A percentile compares a stretch with the other conserved stretches of the same genome.
Evolutionary conservation across 2,329 filamentous ascomycete species (phyloP).

Genomic region (Fusarium oligoseptatum): DNA sequence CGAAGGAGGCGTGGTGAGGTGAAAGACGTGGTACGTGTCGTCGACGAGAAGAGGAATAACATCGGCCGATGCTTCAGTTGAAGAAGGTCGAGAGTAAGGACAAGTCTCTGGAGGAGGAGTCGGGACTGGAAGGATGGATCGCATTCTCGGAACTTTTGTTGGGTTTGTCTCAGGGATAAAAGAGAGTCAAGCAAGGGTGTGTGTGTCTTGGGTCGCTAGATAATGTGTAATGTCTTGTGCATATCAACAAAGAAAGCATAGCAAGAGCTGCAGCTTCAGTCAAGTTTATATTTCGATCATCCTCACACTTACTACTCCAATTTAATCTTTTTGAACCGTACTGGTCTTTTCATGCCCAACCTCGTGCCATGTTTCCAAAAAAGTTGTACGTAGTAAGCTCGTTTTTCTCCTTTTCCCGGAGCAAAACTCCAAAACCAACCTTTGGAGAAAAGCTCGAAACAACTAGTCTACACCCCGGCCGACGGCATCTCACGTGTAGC

Average conservation of each 20-base stretch:
- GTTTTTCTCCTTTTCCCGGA: neutral
- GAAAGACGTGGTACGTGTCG: constrained; percentile 54
- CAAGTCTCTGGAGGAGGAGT: constrained; percentile 46
- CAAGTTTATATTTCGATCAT: neutral
- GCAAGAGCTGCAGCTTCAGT: constrained; percentile 9
- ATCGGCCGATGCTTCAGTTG: constrained; percentile 50
- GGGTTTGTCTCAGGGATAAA: neutral
- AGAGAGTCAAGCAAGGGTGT: neutral
- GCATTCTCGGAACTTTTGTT: constrained; percentile 20
- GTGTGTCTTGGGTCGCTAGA: neutral
- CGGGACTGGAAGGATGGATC: constrained; percentile 32
- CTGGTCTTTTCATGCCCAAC: neutral
- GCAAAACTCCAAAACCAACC: constrained; percentile 10
- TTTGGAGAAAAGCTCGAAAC: constrained; percentile 11
- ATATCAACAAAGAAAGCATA: neutral
- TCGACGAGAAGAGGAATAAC: constrained; percentile 54
- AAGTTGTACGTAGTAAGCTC: neutral
- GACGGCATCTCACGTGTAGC: constrained; percentile 39
- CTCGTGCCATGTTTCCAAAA: neutral
- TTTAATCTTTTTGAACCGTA: neutral
- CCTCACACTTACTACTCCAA: neutral
- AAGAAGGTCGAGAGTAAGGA: constrained; percentile 46
- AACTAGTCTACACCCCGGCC: neutral
- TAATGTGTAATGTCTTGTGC: neutral
- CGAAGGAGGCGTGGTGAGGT: constrained; percentile 49